phyloP scores from a whole-genome alignment of 2,329 filamentous ascomycete genomes.

The Gliomastix tumulicola region DNA sequence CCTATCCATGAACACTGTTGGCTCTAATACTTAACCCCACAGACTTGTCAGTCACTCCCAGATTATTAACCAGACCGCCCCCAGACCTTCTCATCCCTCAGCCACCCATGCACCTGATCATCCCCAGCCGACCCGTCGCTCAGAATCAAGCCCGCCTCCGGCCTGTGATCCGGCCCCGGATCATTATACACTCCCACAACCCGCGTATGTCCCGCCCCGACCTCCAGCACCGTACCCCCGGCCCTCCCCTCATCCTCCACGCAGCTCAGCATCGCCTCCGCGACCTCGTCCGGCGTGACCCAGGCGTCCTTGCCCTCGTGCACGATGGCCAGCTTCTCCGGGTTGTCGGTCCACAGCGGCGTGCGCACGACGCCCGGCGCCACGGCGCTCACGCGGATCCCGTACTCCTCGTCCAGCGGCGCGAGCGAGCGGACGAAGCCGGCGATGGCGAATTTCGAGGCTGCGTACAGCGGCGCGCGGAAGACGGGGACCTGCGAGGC shows the following conservation, averaged over 20 bases:
- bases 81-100: too few relatives aligned
- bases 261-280: slow-evolving; percentile 33
- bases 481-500: slow-evolving; percentile 25
- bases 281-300: slow-evolving; percentile 33
- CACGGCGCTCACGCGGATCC: slow-evolving; percentile 33
- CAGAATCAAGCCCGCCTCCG: slow-evolving; percentile 4
- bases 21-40: too few relatives aligned
- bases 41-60: too few relatives aligned
- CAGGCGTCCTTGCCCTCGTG: slow-evolving; percentile 25
- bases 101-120: slow-evolving; percentile 1
- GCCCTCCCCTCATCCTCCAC: slow-evolving; percentile 21
- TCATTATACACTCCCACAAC: slow-evolving; percentile 27
- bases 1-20: too few relatives aligned
- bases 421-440: slow-evolving; percentile 33
- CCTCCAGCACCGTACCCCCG: slow-evolving; percentile 34
- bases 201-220: slow-evolving; percentile 21
- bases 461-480: slow-evolving; percentile 27
- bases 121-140: slow-evolving; percentile 2
- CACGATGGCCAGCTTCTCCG: slow-evolving; percentile 31
- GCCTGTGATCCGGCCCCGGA: slow-evolving; percentile 24
- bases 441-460: slow-evolving; percentile 27
- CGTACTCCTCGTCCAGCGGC: slow-evolving; percentile 14
- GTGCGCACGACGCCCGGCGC: slow-evolving; percentile 36
- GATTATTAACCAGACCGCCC: too few relatives aligned
- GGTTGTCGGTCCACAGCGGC: slow-evolving; percentile 35